A percentile compares a stretch with the other conserved stretches of the same genome.
These are phyloP conservation scores for Gloeostereum incarnatum DNA, from an alignment of 768 basidiomycete species.

Conservation along the genomic window DNA sequence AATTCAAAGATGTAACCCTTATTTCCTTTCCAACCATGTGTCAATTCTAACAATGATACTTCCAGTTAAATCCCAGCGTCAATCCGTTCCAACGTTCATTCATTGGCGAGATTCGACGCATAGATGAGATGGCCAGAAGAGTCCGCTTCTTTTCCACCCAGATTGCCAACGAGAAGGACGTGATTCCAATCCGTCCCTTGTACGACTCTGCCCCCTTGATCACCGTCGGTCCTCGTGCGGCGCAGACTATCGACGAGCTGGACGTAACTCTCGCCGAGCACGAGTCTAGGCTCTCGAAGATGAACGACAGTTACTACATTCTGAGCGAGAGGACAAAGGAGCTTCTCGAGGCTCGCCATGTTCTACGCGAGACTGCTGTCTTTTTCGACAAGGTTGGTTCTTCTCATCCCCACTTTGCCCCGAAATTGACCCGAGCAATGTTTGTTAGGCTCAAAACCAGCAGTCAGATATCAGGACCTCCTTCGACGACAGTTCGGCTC, in stretches of 20 bases:
- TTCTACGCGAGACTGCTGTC: constrained; percentile 88
- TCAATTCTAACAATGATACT: constrained; percentile 5
- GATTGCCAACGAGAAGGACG: constrained; percentile 79
- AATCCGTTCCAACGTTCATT: constrained; percentile 99
- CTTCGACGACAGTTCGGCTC: constrained; percentile 86
- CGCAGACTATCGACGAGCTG: constrained; percentile 90
- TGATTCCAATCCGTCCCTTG: constrained; percentile 75
- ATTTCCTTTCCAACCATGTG: constrained; percentile 1
- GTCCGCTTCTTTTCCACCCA: constrained; percentile 85
- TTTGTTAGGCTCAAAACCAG: constrained; percentile 66
- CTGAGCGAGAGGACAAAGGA: constrained; percentile 81
- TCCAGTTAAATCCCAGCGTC: constrained; percentile 84
- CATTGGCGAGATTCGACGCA: constrained; percentile 88
- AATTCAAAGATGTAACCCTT: constrained; percentile 83
- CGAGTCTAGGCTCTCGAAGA: constrained; percentile 73
- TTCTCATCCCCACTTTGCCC: neutral
- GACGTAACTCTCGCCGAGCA: constrained; percentile 82
- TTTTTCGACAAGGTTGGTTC: constrained; percentile 80
- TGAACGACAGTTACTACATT: constrained; percentile 91
- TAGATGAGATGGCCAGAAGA: constrained; percentile 94
- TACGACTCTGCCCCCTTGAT: constrained; percentile 81
- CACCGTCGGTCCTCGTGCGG: constrained; percentile 85
- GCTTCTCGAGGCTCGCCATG: constrained; percentile 88
- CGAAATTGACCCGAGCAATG: constrained; percentile 7
- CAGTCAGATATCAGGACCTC: constrained; percentile 78